Evolutionary conservation across 1,284 basidiomycete species (phyloP), one percentile per base, ranked within the genome.

Genomic region (Apiotrichum akiyoshidainum): DNA sequence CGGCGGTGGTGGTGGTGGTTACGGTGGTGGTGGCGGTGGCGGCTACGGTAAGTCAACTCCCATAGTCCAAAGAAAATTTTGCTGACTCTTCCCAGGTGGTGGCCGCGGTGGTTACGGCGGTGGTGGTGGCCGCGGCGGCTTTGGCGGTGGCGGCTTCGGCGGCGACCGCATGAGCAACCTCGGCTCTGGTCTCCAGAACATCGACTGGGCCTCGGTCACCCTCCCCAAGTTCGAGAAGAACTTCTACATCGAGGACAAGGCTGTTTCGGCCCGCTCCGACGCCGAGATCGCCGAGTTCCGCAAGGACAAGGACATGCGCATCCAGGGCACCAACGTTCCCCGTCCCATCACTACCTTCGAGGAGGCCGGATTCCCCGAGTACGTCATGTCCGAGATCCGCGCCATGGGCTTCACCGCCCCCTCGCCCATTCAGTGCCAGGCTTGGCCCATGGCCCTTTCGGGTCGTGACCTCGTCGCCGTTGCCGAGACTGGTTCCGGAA

Each of bases 401-500:
- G 90, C 91, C 34, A 92, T 96, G 80, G 95, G 95, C 54, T 99
- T 99, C 80, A 78, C 84, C 48, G 78, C 83, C 5, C 95, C 95
- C 0, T 93, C 93, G 2, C 86, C 96, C 55, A 98, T 99, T 73
- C 95, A 99, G 78, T 95, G 93, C 73, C 95, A 99, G 78, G 90
- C 94, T 13, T 98, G 94, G 94, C 94, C 94, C 1, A 96, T 97
- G 90, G 93, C 93, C 13, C 81, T 97, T 17, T 92, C 84, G 64
- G 94, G 94, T 66, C 86, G 92, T 64, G 94, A 98, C 80, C 84
- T 97, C 44, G 92, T 97, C 58, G 95, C 96, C 60, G 93, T 99
- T 71, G 93, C 95, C 50, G 92, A 95, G 78, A 97, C 93, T 22
- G 93, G 93, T 67, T 93, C 90, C 73, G 93, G 93, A 62, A 96